A percentile compares a stretch with the other conserved stretches of the same genome.
These are phyloP conservation scores for Lotmaria passim DNA, from an alignment of 208 protist genomes.

Conservation along the genomic window DNA sequence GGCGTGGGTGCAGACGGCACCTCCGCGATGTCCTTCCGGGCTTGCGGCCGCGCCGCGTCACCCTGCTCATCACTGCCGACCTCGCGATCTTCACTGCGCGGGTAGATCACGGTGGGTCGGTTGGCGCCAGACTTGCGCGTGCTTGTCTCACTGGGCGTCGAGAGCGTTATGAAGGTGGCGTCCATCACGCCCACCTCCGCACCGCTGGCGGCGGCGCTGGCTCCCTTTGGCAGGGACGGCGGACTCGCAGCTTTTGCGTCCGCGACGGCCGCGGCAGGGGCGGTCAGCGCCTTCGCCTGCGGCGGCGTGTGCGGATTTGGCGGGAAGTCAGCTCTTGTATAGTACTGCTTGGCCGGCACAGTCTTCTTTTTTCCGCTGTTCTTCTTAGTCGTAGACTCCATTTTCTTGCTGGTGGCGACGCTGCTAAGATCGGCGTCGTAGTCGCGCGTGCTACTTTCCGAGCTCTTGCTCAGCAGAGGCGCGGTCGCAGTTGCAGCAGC, in stretches of 20 bases:
- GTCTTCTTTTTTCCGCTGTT: not conserved
- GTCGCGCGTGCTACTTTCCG: not conserved
- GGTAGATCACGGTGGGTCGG: constrained; percentile 3
- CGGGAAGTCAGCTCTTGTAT: constrained; percentile 9
- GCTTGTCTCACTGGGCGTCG: constrained; percentile 15
- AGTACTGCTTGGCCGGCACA: constrained; percentile 3
- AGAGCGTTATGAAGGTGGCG: not conserved
- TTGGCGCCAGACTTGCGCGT: constrained; percentile 1
- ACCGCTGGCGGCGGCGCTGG: not conserved
- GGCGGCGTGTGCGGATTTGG: constrained; percentile 5
- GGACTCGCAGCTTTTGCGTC: not conserved
- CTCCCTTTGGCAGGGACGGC: not conserved
- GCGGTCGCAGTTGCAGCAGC: not conserved
- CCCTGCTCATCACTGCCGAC: constrained; percentile 9
- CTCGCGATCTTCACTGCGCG: not conserved
- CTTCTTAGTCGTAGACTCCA: not conserved
- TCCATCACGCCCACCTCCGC: not conserved
- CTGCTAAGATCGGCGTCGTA: constrained; percentile 3
- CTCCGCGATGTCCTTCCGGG: not conserved
- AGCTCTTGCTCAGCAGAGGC: not conserved
- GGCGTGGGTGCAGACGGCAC: not conserved
- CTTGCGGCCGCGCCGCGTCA: constrained; percentile 4
- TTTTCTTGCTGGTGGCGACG: not conserved
- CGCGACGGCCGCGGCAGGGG: not conserved
- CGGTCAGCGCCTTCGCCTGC: not conserved